Conservation (phyloP, 169 alveolate genomes). For the Theileria orientalis region DNA sequence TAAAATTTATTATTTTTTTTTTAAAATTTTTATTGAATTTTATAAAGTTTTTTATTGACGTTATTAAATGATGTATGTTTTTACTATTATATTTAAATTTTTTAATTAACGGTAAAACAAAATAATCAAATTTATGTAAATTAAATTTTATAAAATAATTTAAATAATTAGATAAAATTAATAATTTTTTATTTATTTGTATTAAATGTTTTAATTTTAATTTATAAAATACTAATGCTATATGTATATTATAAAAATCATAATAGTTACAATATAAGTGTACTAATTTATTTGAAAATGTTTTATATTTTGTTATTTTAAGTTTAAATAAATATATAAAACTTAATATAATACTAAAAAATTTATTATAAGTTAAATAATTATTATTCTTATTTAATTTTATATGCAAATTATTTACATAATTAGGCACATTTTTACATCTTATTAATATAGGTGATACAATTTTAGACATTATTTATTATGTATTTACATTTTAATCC, state of each 20-base stretch:
- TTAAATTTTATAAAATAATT: conserved; percentile 34
- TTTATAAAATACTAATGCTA: conserved; percentile 17
- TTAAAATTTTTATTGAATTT: conserved; percentile 16
- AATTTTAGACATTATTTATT: conserved; percentile 35
- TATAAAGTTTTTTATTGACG: conserved; percentile 15
- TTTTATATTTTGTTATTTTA: neutral
- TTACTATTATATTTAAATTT: neutral
- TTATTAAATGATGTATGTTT: conserved; percentile 16
- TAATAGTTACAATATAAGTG: conserved; percentile 7
- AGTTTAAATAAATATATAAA: conserved; percentile 16
- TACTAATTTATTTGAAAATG: conserved; percentile 19
- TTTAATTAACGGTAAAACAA: neutral
- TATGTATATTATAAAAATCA: conserved; percentile 35
- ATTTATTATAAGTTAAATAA: conserved; percentile 35
- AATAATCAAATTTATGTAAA: neutral
- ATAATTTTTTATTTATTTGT: neutral
- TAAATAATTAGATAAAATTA: neutral
- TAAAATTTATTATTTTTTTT: conserved; percentile 35
- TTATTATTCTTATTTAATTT: conserved; percentile 32
- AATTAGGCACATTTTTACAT: neutral
- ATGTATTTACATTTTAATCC: conserved; percentile 15
- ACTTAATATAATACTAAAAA: conserved; percentile 32
- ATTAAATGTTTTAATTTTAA: neutral
- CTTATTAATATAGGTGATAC: conserved; percentile 46
- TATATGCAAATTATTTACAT: conserved; percentile 22